phyloP scores from a whole-genome alignment of 768 basidiomycete species.

The Phallus indusiatus region DNA sequence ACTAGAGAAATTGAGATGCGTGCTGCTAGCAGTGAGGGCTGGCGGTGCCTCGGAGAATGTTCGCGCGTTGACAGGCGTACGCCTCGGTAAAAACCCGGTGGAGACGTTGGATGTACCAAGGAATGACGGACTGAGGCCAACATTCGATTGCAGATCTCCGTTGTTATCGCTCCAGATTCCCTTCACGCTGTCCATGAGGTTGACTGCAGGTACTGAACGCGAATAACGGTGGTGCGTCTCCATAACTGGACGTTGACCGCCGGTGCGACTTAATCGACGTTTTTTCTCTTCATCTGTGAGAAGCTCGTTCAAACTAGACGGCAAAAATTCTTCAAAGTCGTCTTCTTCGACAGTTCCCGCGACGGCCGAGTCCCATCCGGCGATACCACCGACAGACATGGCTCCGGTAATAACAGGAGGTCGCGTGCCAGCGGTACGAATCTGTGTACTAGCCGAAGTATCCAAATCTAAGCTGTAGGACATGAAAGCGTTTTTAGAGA shows the following conservation, averaged over 20 bases:
- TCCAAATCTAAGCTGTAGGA: conserved; percentile 18
- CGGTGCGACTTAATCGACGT: conserved; percentile 69
- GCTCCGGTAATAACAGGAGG: conserved; percentile 38
- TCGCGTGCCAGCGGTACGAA: conserved; percentile 23
- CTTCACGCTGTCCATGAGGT: conserved; percentile 63
- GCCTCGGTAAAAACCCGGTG: conserved; percentile 10
- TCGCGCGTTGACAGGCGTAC: background rate
- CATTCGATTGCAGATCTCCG: background rate
- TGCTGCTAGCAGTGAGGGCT: background rate
- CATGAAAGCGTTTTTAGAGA: conserved; percentile 47
- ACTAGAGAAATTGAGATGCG: conserved; percentile 2
- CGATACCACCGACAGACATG: conserved; percentile 53
- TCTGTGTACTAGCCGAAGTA: conserved; percentile 14
- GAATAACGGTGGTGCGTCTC: conserved; percentile 61
- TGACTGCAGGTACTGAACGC: conserved; percentile 71
- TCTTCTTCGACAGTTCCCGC: conserved; percentile 50
- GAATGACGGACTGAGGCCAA: conserved; percentile 10
- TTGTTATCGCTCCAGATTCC: conserved; percentile 72
- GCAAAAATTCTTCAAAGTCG: conserved; percentile 83
- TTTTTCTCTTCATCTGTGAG: conserved; percentile 83
- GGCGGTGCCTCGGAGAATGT: conserved; percentile 4
- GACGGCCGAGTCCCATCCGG: conserved; percentile 27
- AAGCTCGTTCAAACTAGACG: conserved; percentile 79
- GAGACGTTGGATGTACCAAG: conserved; percentile 13
- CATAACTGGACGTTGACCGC: conserved; percentile 15